Conservation (phyloP, 495 filamentous ascomycete genomes). For the Neurospora pannonica region DNA sequence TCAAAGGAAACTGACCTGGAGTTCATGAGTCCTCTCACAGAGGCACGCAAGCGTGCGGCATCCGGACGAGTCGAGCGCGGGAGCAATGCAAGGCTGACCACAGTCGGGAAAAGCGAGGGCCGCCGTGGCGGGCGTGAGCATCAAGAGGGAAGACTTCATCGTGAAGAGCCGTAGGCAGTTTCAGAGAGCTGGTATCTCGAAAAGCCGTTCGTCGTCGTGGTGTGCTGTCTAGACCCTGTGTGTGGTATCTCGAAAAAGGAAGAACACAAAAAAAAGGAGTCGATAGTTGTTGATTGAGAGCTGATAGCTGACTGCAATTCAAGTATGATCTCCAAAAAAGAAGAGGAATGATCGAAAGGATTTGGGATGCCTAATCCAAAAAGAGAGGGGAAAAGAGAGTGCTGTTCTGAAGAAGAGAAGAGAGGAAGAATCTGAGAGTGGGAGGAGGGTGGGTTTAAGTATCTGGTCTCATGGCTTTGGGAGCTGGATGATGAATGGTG, state of each 20-base stretch:
- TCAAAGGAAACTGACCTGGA: slow-evolving; percentile 8
- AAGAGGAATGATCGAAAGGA: slow-evolving; percentile 15
- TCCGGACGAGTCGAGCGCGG: neutral
- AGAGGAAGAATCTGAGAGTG: neutral
- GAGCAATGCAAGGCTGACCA: slow-evolving; percentile 5
- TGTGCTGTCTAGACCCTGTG: neutral
- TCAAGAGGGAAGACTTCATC: slow-evolving; percentile 14
- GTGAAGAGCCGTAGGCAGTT: neutral
- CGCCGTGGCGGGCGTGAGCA: slow-evolving; percentile 4
- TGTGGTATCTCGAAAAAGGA: neutral
- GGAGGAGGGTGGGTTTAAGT: neutral
- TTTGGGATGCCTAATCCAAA: slow-evolving; percentile 20
- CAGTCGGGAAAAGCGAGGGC: slow-evolving; percentile 8
- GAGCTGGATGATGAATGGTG: neutral
- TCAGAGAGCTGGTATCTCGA: slow-evolving; percentile 2
- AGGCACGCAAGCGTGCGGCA: slow-evolving; percentile 4
- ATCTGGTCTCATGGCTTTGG: neutral
- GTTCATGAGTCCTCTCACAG: slow-evolving; percentile 7
- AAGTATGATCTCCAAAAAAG: slow-evolving; percentile 19
- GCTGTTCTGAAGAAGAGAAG: slow-evolving; percentile 11
- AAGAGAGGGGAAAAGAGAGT: slow-evolving; percentile 15
- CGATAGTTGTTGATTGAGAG: neutral
- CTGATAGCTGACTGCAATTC: slow-evolving; percentile 7
- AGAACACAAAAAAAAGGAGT: neutral
- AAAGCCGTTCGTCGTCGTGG: neutral